Evolutionary conservation across 2,329 filamentous ascomycete genomes (phyloP), one percentile per base, ranked within the genome.

Genomic region (Cercospora sp.): DNA sequence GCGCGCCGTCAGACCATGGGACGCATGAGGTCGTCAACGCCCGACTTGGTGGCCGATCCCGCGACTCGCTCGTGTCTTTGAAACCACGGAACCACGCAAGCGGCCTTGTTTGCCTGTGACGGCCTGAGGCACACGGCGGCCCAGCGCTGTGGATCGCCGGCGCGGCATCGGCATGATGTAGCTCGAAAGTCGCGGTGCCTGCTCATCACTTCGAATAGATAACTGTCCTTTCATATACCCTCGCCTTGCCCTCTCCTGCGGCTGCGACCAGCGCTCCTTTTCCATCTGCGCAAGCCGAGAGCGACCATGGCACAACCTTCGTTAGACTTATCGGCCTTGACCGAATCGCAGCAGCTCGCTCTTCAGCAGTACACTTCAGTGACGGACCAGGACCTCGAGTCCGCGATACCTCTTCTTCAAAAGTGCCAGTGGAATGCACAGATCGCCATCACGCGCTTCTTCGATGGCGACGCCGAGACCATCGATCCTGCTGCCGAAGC

Each of bases 391-490:
- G 90, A 93, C 24, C 80, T 88, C 55, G 85, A 88, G 53, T 89
- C 92, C 67, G 93, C 95, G 1, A 84, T 97, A 60, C 88, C 92
- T 1, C 80, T 99, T 4, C 84, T 99, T 1, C 87, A 90, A 73
- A 86, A 93, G 70, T 97, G 93, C 66, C 90, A 98, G 84, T 99
- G 95, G 95, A 99, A 98, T 77, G 91, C 97, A 0, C 77, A 97
- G 90, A 97, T 98, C 75, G 94, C 95, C 67, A 94, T 99, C 71
- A 89, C 95, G 72, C 96, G 96, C 78, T 98, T 98, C 87, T 99
- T 97, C 79, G 95, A 99, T 76, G 95, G 95, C 74, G 95, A 98
- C 81, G 90, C 90, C 3, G 95, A 98, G 80, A 91, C 90, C 4
- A 87, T 93, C 60, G 92, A 97, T 78, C 90, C 88, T 12, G 83